phyloP scores from a whole-genome alignment of 2,329 filamentous ascomycete species.

The Hymenoscyphus occultus region DNA sequence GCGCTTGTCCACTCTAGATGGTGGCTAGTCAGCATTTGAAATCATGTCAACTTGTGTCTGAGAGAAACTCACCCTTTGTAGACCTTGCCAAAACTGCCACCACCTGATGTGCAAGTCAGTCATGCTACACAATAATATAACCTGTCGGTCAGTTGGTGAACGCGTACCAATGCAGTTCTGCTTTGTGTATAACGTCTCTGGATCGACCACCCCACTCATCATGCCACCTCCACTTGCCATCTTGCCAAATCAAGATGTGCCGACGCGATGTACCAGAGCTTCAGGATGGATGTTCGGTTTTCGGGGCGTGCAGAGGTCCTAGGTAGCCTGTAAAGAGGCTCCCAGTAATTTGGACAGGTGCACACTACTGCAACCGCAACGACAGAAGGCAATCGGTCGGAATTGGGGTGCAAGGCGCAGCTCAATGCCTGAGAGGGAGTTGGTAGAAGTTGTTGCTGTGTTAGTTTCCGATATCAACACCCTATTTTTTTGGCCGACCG shows the following conservation, averaged over 20 bases:
- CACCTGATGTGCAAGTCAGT: constrained; percentile 55
- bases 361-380: neutral
- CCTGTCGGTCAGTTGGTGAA: constrained; percentile 13
- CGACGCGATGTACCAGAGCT: neutral
- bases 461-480: too few species aligned
- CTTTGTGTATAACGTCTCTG: constrained; percentile 89
- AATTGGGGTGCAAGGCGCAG: neutral
- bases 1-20: constrained; percentile 79
- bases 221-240: constrained; percentile 34
- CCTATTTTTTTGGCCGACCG: neutral
- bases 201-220: constrained; percentile 63
- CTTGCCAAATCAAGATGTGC: constrained; percentile 14
- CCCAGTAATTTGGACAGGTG: neutral
- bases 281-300: neutral
- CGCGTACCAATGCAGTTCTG: constrained; percentile 76
- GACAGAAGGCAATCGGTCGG: neutral
- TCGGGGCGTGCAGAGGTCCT: neutral
- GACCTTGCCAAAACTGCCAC: constrained; percentile 96
- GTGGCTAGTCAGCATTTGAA: constrained; percentile 21
- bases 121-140: constrained; percentile 13
- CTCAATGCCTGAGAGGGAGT: neutral
- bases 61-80: constrained; percentile 77
- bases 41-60: neutral
- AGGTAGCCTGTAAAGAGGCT: neutral
- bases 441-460: neutral